A percentile compares a stretch with the other conserved stretches of the same genome.
phyloP scores from a whole-genome alignment of 2,329 filamentous ascomycete genomes.

The Massarina eburnea region DNA sequence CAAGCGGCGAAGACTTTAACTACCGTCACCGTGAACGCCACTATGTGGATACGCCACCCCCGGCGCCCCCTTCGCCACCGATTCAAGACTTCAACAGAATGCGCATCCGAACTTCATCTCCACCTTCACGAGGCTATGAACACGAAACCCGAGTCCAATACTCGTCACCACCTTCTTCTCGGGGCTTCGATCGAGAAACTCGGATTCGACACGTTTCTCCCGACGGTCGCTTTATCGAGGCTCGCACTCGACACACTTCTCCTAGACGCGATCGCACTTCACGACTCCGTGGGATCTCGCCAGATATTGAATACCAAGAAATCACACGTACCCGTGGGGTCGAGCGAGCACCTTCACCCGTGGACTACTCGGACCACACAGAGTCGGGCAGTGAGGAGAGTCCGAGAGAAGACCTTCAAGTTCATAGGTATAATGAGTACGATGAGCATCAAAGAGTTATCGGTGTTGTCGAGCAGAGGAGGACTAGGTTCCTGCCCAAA shows the following conservation, averaged over 20 bases:
- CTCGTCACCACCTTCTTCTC: constrained; percentile 13
- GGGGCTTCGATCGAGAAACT: constrained; percentile 11
- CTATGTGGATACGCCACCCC: constrained; percentile 12
- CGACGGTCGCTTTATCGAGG: neutral
- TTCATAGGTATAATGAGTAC: constrained; percentile 21
- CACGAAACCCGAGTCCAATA: constrained; percentile 20
- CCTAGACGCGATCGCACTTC: constrained; percentile 3
- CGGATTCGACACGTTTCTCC: constrained; percentile 17
- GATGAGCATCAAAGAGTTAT: constrained; percentile 32
- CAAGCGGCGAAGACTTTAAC: constrained; percentile 9
- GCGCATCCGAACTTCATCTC: constrained; percentile 15
- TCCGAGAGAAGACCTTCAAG: constrained; percentile 16
- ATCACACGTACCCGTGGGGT: constrained; percentile 6
- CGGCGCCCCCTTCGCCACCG: constrained; percentile 10
- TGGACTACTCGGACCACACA: constrained; percentile 24
- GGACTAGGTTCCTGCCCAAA: neutral
- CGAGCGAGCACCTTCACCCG: constrained; percentile 14
- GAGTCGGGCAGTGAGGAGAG: constrained; percentile 27
- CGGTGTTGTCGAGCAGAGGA: constrained; percentile 30
- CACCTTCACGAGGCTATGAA: constrained; percentile 12
- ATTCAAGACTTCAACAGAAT: constrained; percentile 22
- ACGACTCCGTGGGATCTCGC: constrained; percentile 9
- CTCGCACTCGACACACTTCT: neutral
- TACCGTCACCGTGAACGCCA: constrained; percentile 15
- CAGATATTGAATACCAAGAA: neutral